Conservation (phyloP, 306 rosid species). For the Amphicarpaea edgeworthii region DNA sequence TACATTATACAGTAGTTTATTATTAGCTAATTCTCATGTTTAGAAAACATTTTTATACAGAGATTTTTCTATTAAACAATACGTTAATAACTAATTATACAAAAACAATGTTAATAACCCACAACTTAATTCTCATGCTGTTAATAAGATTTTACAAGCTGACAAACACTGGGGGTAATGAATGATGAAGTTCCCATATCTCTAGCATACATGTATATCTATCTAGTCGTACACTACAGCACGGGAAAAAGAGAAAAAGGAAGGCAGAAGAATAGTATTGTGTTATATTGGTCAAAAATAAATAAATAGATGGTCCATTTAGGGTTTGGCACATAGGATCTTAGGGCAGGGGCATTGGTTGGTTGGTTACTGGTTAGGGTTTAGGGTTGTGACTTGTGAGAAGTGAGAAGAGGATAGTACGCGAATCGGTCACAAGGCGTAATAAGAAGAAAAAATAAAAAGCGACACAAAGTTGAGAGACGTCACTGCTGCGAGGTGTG, state of each 20-base stretch:
- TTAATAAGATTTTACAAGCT: background rate
- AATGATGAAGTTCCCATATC: background rate
- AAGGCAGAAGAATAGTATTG: background rate
- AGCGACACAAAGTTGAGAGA: conserved; percentile 47
- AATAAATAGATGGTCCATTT: background rate
- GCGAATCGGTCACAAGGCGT: conserved; percentile 48
- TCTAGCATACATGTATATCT: background rate
- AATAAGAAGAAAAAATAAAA: conserved; percentile 49
- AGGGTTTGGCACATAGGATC: background rate
- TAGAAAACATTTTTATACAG: too few species aligned
- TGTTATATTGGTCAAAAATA: background rate
- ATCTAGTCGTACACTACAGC: background rate
- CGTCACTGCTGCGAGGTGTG: conserved; percentile 50
- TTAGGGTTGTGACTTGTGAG: background rate
- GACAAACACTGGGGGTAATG: background rate
- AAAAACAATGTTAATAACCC: background rate
- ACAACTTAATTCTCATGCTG: background rate
- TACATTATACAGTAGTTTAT: too few species aligned
- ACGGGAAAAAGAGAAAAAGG: background rate
- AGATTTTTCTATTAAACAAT: too few species aligned
- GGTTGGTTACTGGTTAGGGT: background rate
- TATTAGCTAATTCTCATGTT: too few species aligned
- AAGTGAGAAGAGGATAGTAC: background rate
- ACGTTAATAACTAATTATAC: too few species aligned
- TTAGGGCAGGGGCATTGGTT: background rate